Evolutionary conservation across 176 grass and related monocot species (phyloP), one percentile per base, ranked within the genome.

Genomic region (Pontederia crassipes): DNA sequence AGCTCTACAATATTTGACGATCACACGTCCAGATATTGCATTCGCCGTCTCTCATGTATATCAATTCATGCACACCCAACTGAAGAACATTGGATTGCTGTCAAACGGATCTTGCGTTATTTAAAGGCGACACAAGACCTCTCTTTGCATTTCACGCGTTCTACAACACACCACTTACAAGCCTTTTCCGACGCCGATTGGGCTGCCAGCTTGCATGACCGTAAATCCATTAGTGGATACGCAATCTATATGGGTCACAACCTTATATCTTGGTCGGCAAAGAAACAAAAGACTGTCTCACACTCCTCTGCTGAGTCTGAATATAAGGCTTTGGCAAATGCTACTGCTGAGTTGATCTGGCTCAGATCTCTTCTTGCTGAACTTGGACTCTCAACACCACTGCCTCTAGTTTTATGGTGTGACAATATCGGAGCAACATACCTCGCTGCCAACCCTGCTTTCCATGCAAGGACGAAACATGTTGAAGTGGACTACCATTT

Each of bases 111-210:
- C 0, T 14, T 74, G 0, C 2, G 70, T 0, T 74, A 65, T n/a
- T 8, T 74, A 0, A 1, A 9, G 3, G 59, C 29, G 0, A 75
- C 72, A 29, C 0, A 40, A 2, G 0, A 51, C 4, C 16, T 26
- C 20, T 28, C 29, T 0, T 10, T 67, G 0, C 3, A 46, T 2
- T 1, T 65, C 15, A 0, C 2, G 2, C 0, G 8, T 2, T 46
- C 3, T 40, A 2, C 15, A 8, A 8, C 3, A 1, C 13, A 14
- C 35, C 2, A 48, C 0, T 0, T 49, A 57, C 4, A 47, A 28
- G 24, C n/a, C 0, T 75, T 66, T 9, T 65, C 51, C 15, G 72
- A 75, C 40, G 60, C 72, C 1, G 72, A 66, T 48, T 75, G 51
- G 61, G 61, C 61, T 9, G 28, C 49, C 0, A 8, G n/a, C 15